Conservation (phyloP, 805 yeast genomes). For the Metschnikowia hibisci region DNA sequence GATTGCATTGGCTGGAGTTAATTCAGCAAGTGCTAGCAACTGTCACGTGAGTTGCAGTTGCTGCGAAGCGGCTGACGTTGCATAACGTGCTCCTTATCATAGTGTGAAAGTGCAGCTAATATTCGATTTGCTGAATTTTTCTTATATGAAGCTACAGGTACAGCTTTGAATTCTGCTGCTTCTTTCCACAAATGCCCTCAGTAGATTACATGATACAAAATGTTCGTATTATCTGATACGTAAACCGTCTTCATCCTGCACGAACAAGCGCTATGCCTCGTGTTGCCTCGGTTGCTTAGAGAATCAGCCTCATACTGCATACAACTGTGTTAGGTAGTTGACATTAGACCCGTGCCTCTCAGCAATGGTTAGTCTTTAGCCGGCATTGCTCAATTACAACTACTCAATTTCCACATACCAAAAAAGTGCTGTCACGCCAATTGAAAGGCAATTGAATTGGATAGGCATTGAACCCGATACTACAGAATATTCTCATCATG, state of each 20-base stretch:
- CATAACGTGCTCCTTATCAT: no score
- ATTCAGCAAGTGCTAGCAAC: no score
- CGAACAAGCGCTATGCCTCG: background rate
- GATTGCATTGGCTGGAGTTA: slow-evolving; percentile 47
- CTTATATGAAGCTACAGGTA: no score
- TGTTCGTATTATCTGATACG: background rate
- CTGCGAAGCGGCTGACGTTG: no score
- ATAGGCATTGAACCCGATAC: no score
- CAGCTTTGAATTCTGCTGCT: no score
- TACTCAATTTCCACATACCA: background rate
- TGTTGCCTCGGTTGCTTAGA: background rate
- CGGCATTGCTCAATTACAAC: background rate
- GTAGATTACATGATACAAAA: background rate
- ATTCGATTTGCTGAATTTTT: no score
- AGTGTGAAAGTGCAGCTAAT: no score
- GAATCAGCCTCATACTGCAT: background rate
- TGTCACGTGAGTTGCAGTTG: no score
- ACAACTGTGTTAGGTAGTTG: background rate
- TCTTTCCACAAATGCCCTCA: no score
- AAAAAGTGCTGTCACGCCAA: background rate
- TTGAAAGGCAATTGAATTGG: background rate
- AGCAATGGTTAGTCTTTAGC: background rate
- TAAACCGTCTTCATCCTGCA: background rate
- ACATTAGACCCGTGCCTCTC: slow-evolving; percentile 3
- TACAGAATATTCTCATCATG: slow-evolving; percentile 1